Conservation (phyloP, 192 early-diverging fungal genomes). For the Pilobolus umbonatus region DNA sequence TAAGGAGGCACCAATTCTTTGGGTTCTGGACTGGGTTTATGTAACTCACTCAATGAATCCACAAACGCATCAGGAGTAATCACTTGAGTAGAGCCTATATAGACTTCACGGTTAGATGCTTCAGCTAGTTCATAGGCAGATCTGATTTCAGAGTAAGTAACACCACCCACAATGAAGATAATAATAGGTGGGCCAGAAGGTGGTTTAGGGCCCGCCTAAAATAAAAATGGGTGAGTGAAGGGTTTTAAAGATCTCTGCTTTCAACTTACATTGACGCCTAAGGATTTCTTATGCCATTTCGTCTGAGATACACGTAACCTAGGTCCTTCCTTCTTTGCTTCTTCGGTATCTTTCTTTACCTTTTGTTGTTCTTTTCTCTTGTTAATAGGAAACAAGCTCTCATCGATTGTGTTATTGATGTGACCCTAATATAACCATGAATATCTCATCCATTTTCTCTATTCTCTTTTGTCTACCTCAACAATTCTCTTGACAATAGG, state of each 20-base stretch:
- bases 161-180: conserved; percentile 78
- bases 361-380: conserved; percentile 43
- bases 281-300: conserved; percentile 32
- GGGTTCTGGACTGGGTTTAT: conserved; percentile 37
- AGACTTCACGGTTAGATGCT: conserved; percentile 59
- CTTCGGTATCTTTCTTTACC: conserved; percentile 20
- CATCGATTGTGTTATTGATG: conserved; percentile 50
- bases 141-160: conserved; percentile 75
- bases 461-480: too few species aligned
- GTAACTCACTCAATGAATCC: conserved; percentile 57
- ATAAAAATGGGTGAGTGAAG: conserved; percentile 29
- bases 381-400: conserved; percentile 47
- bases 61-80: conserved; percentile 67
- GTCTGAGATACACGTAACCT: conserved; percentile 33
- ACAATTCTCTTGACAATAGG: conserved; percentile 68
- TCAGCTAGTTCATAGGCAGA: conserved; percentile 62
- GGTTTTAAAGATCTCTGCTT: conserved; percentile 12
- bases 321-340: conserved; percentile 9
- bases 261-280: conserved; percentile 20
- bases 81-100: conserved; percentile 74
- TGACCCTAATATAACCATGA: too few species aligned
- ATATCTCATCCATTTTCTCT: too few species aligned
- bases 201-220: conserved; percentile 31
- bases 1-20: conserved; percentile 40
- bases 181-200: conserved; percentile 46